These are phyloP conservation scores for Monilinia aucupariae DNA, from an alignment of 2,329 filamentous ascomycete genomes.

Conservation along the genomic window DNA sequence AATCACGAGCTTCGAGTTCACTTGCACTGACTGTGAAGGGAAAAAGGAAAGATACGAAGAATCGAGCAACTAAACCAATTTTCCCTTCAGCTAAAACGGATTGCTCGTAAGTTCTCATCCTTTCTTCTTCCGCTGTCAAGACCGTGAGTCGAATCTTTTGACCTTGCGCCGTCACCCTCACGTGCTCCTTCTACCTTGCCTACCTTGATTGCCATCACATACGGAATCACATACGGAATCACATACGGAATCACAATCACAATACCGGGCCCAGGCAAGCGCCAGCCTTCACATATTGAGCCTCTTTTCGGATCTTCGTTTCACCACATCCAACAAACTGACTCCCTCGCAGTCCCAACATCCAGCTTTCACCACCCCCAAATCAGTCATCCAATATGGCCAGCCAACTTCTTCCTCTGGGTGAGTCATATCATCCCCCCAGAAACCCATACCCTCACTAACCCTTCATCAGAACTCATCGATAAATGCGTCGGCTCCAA, in stretches of 20 bases:
- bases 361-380: not conserved
- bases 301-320: not conserved
- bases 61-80: constrained; percentile 4
- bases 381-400: constrained; percentile 27
- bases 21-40: too few relatives aligned
- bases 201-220: constrained; percentile 5
- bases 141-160: constrained; percentile 2
- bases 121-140: not conserved
- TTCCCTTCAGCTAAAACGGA: not conserved
- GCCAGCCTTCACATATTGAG: not conserved
- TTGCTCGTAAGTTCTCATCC: not conserved
- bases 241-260: not conserved
- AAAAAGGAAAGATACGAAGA: not conserved
- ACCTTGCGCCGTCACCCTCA: not conserved
- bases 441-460: constrained; percentile 28
- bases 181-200: too few relatives aligned
- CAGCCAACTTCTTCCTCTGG: constrained; percentile 33
- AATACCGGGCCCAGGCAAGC: not conserved
- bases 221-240: not conserved
- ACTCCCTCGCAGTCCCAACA: not conserved
- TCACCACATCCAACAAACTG: not conserved
- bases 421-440: constrained; percentile 19
- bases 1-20: constrained; percentile 1
- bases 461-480: constrained; percentile 68
- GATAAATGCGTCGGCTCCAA: constrained; percentile 97